A percentile compares a stretch with the other conserved stretches of the same genome.
These are phyloP conservation scores for Chloris gayana DNA, from an alignment of 176 grass and related monocot genomes.

Conservation along the genomic window DNA sequence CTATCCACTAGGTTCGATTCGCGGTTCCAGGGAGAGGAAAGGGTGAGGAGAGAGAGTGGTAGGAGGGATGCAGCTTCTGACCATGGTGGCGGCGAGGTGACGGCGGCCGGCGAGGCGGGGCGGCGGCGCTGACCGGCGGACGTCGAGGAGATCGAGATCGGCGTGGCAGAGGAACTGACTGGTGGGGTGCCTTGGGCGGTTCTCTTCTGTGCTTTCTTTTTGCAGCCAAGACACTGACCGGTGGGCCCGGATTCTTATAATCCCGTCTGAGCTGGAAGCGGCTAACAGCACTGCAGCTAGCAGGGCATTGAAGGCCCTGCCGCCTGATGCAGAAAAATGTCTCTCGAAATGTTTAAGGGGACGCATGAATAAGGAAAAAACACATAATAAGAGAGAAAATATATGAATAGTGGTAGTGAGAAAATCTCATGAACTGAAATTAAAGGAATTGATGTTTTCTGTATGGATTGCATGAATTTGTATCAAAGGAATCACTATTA, in stretches of 20 bases:
- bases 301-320: too few species aligned
- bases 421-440: too few species aligned
- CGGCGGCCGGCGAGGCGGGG: conserved; percentile 10
- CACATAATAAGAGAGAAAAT: too few species aligned
- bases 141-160: conserved; percentile 32
- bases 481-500: too few species aligned
- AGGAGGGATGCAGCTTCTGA: neutral
- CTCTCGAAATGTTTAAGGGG: too few species aligned
- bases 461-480: too few species aligned
- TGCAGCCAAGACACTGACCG: neutral
- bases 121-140: conserved; percentile 24
- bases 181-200: neutral
- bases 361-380: too few species aligned
- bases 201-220: neutral
- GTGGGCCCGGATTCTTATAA: neutral
- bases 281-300: neutral
- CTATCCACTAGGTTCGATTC: neutral
- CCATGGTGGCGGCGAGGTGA: neutral
- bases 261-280: neutral
- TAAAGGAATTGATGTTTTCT: too few species aligned
- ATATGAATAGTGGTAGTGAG: too few species aligned
- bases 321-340: too few species aligned
- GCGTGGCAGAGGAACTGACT: neutral
- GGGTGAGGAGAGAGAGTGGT: neutral
- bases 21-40: too few species aligned